Evolutionary conservation across 2,329 filamentous ascomycete genomes (phyloP).

Genomic region (Tolypocladium tundrense): DNA sequence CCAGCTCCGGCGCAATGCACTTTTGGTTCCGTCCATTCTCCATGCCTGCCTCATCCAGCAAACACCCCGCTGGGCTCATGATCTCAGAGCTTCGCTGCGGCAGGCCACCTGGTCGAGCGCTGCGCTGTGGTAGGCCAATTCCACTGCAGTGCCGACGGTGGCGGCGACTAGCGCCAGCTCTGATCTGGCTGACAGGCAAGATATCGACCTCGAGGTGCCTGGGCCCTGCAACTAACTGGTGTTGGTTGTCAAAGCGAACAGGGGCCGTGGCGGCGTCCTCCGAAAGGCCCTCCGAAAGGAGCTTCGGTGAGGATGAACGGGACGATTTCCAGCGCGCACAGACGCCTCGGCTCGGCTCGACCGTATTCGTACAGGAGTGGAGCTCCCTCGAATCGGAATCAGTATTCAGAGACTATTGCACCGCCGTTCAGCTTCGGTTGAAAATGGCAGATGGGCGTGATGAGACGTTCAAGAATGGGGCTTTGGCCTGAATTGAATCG

Average conservation of each 20-base stretch:
- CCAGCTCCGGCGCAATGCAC: not conserved
- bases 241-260: not conserved
- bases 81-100: not conserved
- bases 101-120: constrained; percentile 6
- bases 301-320: not conserved
- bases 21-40: not conserved
- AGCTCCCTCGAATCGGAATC: not conserved
- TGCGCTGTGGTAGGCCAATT: constrained; percentile 8
- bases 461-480: not conserved
- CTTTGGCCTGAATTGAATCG: no score
- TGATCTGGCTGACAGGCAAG: not conserved
- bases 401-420: no score
- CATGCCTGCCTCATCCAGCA: constrained; percentile 4
- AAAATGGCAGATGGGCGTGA: not conserved
- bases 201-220: not conserved
- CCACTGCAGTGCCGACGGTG: not conserved
- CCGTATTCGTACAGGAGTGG: not conserved
- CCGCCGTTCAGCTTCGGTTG: not conserved
- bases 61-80: not conserved
- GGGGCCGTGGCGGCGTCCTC: not conserved
- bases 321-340: not conserved
- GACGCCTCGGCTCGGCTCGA: not conserved
- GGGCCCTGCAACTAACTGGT: not conserved
- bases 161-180: not conserved
- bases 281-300: not conserved